phyloP scores from a whole-genome alignment of 129 eudicot species.

The Lactuca saligna region DNA sequence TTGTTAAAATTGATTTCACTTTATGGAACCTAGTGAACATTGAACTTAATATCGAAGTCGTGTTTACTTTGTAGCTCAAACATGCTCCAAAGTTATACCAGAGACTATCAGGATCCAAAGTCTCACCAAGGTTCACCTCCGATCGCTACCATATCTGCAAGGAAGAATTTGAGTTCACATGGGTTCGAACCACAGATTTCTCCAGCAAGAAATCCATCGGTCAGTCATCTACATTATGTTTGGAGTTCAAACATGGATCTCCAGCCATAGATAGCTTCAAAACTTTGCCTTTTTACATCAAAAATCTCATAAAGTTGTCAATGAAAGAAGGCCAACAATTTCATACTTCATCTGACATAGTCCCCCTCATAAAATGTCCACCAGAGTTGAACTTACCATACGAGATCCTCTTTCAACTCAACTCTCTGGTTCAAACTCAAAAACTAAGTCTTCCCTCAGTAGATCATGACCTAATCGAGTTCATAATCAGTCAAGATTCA shows the following conservation, averaged over 20 bases:
- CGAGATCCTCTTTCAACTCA: conserved; percentile 86
- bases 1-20: background rate
- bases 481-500: conserved; percentile 47
- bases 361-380: conserved; percentile 54
- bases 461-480: conserved; percentile 48
- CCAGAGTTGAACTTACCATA: conserved; percentile 47
- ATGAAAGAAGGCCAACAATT: conserved; percentile 45
- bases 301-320: conserved; percentile 37
- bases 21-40: background rate
- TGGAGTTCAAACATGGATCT: conserved; percentile 51
- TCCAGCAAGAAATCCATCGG: conserved; percentile 69
- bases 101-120: conserved; percentile 62
- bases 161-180: conserved; percentile 71
- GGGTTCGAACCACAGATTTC: conserved; percentile 97
- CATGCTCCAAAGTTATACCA: conserved; percentile 80
- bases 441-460: conserved; percentile 73
- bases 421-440: conserved; percentile 78
- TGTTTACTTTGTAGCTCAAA: conserved; percentile 54
- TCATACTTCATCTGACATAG: conserved; percentile 49
- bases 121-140: conserved; percentile 54
- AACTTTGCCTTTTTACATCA: conserved; percentile 51
- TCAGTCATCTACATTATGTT: conserved; percentile 68
- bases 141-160: conserved; percentile 84
- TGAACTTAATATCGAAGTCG: background rate
- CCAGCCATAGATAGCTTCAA: conserved; percentile 37